These are phyloP conservation scores for Crithidia bombi DNA, from an alignment of 208 protist species.

Conservation along the genomic window DNA sequence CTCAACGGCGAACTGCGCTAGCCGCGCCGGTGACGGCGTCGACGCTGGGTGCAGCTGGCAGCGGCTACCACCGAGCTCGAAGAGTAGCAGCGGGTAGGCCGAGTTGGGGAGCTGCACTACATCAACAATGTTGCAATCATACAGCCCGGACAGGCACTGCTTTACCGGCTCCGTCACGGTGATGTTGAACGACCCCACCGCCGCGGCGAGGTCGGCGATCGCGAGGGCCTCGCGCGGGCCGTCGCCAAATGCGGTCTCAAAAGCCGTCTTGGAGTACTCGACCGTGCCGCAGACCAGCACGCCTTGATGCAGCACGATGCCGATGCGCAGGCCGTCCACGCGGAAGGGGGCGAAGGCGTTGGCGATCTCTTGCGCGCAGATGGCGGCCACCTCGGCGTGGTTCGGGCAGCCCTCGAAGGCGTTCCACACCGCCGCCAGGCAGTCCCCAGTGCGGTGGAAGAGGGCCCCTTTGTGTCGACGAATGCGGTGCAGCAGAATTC, in stretches of 20 bases:
- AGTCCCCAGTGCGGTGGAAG: slow-evolving; percentile 78
- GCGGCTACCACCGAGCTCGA: slow-evolving; percentile 60
- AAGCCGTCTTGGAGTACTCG: slow-evolving; percentile 79
- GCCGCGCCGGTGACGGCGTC: slow-evolving; percentile 3
- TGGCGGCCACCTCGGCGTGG: slow-evolving; percentile 70
- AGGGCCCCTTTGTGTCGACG: slow-evolving; percentile 71
- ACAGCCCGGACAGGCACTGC: slow-evolving; percentile 63
- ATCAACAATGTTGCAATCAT: slow-evolving; percentile 86
- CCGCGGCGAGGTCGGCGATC: slow-evolving; percentile 66
- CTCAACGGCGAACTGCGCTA: slow-evolving; percentile 52
- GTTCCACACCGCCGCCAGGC: slow-evolving; percentile 81
- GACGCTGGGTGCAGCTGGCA: slow-evolving; percentile 9
- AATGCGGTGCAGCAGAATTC: slow-evolving; percentile 71
- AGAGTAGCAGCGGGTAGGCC: slow-evolving; percentile 67
- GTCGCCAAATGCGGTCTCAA: slow-evolving; percentile 79
- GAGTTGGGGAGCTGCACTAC: slow-evolving; percentile 59
- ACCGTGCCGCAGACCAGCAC: slow-evolving; percentile 80
- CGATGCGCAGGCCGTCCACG: slow-evolving; percentile 65
- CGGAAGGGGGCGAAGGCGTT: slow-evolving; percentile 55
- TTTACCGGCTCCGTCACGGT: slow-evolving; percentile 82
- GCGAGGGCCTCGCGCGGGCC: slow-evolving; percentile 61
- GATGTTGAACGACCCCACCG: slow-evolving; percentile 53
- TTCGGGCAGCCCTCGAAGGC: slow-evolving; percentile 80
- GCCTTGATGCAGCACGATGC: slow-evolving; percentile 83
- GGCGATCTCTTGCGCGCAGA: slow-evolving; percentile 75